phyloP scores from a whole-genome alignment of 2,329 filamentous ascomycete species.

The Phaeosphaeria sp. region DNA sequence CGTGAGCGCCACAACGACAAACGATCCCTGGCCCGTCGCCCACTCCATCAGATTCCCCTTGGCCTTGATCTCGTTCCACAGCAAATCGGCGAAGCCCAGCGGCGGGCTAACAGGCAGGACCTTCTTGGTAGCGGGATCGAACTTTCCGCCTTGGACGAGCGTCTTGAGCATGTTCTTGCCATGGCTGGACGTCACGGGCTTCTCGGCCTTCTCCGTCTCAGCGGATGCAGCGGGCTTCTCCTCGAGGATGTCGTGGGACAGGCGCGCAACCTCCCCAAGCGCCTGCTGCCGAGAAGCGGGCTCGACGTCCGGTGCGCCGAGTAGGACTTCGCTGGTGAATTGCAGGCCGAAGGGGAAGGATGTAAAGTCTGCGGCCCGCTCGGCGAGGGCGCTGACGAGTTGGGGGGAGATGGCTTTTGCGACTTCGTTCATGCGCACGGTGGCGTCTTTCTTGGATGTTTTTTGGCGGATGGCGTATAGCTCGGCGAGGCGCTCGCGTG shows the following conservation, averaged over 20 bases:
- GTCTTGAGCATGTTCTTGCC: slow-evolving; percentile 89
- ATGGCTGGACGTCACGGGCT: slow-evolving; percentile 54
- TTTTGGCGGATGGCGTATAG: slow-evolving; percentile 78
- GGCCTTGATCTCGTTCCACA: slow-evolving; percentile 86
- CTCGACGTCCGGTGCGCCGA: slow-evolving; percentile 79
- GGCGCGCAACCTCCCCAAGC: slow-evolving; percentile 67
- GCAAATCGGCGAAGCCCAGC: slow-evolving; percentile 77
- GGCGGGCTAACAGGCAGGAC: slow-evolving; percentile 76
- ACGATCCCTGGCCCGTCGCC: slow-evolving; percentile 86
- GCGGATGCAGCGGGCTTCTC: slow-evolving; percentile 41
- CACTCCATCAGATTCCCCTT: slow-evolving; percentile 77
- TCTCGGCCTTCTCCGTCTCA: slow-evolving; percentile 48
- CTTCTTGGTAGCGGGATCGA: slow-evolving; percentile 74
- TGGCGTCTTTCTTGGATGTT: slow-evolving; percentile 92
- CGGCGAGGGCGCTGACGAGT: slow-evolving; percentile 75
- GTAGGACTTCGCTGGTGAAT: slow-evolving; percentile 81
- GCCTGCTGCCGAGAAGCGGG: slow-evolving; percentile 60
- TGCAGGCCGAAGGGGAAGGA: slow-evolving; percentile 84
- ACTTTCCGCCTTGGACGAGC: slow-evolving; percentile 87
- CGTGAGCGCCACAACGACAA: slow-evolving; percentile 81
- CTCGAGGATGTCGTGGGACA: slow-evolving; percentile 46
- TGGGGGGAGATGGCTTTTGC: slow-evolving; percentile 75
- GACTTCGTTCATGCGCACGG: slow-evolving; percentile 77
- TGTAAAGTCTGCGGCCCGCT: slow-evolving; percentile 72
- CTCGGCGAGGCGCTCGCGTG: slow-evolving; percentile 76